These are phyloP conservation scores for Mycosphaerella sp. DNA, from an alignment of 2,329 filamentous ascomycete species.

Conservation along the genomic window DNA sequence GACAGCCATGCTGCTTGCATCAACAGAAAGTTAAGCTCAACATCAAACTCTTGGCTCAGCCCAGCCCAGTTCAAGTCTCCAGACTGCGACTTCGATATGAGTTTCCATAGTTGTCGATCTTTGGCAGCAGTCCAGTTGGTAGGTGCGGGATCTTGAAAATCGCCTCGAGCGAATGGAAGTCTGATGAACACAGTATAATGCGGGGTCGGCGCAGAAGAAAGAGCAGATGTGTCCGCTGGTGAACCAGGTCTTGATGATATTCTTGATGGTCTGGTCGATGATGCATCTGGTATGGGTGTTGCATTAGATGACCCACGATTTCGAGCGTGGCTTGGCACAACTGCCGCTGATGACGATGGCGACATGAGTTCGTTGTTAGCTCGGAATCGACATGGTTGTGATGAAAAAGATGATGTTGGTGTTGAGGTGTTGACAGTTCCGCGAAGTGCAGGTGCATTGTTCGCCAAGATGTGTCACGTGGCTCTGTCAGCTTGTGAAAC, in stretches of 20 bases:
- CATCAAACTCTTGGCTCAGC: constrained; percentile 59
- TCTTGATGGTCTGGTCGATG: constrained; percentile 8
- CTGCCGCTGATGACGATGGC: constrained; percentile 21
- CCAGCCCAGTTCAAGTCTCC: constrained; percentile 65
- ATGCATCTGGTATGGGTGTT: constrained; percentile 14
- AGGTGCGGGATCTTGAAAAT: constrained; percentile 84
- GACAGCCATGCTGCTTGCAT: constrained; percentile 93
- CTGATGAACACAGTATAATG: constrained; percentile 72
- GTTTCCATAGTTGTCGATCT: constrained; percentile 83
- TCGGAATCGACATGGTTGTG: not conserved
- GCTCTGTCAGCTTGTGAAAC: not conserved
- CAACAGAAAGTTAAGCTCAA: constrained; percentile 79
- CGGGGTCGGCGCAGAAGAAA: constrained; percentile 5
- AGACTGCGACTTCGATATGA: constrained; percentile 65
- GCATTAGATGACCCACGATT: constrained; percentile 23
- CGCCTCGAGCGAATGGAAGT: constrained; percentile 78
- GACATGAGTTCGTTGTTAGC: constrained; percentile 20
- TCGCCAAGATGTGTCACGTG: constrained; percentile 5
- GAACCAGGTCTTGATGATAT: constrained; percentile 18
- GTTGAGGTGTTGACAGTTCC: constrained; percentile 3
- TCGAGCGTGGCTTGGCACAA: constrained; percentile 14
- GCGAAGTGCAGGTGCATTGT: constrained; percentile 1
- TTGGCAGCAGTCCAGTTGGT: constrained; percentile 85
- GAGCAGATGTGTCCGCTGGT: constrained; percentile 7
- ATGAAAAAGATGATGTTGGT: constrained; percentile 10